Evolutionary conservation across 257 asterid genomes (phyloP).

Genomic region (Nicotiana tabacum): DNA sequence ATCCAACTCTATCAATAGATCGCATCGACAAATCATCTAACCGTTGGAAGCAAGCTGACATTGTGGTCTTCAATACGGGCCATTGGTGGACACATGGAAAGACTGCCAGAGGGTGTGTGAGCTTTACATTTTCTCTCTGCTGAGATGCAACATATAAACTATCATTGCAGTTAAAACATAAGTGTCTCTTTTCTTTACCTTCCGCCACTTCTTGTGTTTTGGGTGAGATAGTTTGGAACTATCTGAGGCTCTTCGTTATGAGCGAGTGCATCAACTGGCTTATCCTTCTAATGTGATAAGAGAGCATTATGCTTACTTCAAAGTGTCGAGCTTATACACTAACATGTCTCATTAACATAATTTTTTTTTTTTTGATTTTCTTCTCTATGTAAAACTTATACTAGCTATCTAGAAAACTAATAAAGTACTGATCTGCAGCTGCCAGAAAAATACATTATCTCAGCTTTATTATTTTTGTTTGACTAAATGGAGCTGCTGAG

Average conservation of each 20-base stretch:
- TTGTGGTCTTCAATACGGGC: constrained; percentile 87
- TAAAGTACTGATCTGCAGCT: not conserved
- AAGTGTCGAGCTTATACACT: not conserved
- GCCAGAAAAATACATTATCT: not conserved
- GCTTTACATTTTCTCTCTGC: not conserved
- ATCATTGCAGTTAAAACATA: not conserved
- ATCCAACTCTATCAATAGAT: constrained; percentile 86
- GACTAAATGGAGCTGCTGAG: not conserved
- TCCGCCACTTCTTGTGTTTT: not conserved
- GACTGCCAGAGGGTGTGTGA: constrained; percentile 83
- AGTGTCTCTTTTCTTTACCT: not conserved
- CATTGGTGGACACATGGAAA: constrained; percentile 99
- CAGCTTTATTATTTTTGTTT: not conserved
- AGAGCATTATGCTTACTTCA: not conserved
- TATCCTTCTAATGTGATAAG: not conserved
- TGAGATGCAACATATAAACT: not conserved
- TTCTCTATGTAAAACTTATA: not conserved
- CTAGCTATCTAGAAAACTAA: not conserved
- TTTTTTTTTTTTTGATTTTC: not conserved
- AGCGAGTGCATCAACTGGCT: not conserved
- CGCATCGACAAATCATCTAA: constrained; percentile 68
- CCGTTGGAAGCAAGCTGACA: constrained; percentile 92
- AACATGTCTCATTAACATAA: not conserved
- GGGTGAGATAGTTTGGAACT: not conserved
- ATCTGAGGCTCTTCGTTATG: not conserved